phyloP scores from a whole-genome alignment of 345 rosid genomes.

The Linum trigynum region DNA sequence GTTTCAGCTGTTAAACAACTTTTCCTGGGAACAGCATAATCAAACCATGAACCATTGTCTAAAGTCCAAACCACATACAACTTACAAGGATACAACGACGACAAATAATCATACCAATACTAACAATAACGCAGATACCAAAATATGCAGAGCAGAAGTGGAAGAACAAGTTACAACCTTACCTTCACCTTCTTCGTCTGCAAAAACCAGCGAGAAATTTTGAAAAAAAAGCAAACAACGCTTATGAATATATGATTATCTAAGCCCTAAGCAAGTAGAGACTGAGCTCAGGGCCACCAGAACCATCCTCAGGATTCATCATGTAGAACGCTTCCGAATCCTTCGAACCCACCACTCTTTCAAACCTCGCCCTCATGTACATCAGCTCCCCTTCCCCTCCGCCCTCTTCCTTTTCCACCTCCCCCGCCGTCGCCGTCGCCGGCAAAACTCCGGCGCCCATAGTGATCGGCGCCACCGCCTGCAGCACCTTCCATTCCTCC shows the following conservation, averaged over 20 bases:
- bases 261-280: constrained; percentile 66
- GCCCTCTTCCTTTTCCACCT: constrained; percentile 18
- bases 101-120: no score
- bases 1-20: no score
- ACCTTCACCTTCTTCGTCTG: background rate
- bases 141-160: background rate
- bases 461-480: constrained; percentile 69
- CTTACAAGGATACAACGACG: no score
- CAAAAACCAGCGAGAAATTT: no score
- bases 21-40: no score
- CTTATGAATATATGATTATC: no score
- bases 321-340: constrained; percentile 93
- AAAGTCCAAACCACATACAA: no score
- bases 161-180: background rate
- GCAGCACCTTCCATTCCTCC: constrained; percentile 57
- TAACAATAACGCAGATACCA: background rate
- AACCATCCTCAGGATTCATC: constrained; percentile 69
- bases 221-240: background rate
- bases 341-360: constrained; percentile 80
- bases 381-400: constrained; percentile 71
- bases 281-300: constrained; percentile 90
- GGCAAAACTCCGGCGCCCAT: constrained; percentile 99
- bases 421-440: constrained; percentile 21
- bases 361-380: constrained; percentile 94
- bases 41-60: no score